Evolutionary conservation across 2,329 filamentous ascomycete species (phyloP).

Genomic region (Neonectria faginata): DNA sequence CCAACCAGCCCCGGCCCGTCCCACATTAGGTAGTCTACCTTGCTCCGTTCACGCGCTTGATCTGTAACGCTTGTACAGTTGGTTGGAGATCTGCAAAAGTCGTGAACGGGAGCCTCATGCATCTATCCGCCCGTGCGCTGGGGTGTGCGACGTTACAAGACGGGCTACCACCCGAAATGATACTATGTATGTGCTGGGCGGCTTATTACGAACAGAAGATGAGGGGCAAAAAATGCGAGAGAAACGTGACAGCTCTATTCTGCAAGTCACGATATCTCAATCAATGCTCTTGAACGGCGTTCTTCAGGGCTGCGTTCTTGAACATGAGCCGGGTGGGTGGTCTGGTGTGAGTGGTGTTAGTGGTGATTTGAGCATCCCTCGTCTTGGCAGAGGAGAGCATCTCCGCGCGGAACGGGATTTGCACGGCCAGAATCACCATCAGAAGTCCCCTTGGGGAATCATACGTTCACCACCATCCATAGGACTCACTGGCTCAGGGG

Average conservation of each 20-base stretch:
- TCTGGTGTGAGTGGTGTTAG: neutral
- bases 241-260: too few species aligned
- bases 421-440: neutral
- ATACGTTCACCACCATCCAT: neutral
- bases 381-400: neutral
- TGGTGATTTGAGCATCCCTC: neutral
- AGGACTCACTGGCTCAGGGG: neutral
- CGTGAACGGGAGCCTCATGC: neutral
- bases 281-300: neutral
- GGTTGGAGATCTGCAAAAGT: neutral
- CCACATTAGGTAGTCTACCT: too few species aligned
- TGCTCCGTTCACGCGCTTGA: too few species aligned
- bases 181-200: too few species aligned
- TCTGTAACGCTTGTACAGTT: neutral
- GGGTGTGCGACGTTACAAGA: too few species aligned
- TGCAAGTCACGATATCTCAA: neutral
- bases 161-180: too few species aligned
- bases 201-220: neutral
- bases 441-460: neutral
- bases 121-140: too few species aligned
- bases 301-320: neutral
- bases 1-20: too few species aligned
- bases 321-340: neutral
- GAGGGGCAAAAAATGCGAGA: too few species aligned
- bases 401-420: neutral